Evolutionary conservation across 2,329 filamentous ascomycete genomes (phyloP).

Genomic region (Chalaropsis thielavioides): DNA sequence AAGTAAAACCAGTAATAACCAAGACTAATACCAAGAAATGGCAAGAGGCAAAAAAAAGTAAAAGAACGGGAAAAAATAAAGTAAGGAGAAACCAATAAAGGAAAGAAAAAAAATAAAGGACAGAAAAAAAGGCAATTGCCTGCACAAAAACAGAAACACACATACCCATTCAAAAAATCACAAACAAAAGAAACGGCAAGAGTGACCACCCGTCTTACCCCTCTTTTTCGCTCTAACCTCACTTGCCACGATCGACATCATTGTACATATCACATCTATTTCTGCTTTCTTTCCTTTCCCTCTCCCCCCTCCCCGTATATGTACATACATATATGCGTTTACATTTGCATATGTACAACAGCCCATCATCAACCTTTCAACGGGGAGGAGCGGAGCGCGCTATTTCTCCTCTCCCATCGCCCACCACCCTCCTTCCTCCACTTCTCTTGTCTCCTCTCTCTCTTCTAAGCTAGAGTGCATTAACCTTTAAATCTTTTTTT

Average conservation of each 20-base stretch:
- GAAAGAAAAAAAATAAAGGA: no score
- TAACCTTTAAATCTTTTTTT: background rate
- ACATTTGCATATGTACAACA: background rate
- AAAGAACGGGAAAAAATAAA: no score
- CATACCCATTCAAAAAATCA: no score
- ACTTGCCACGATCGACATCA: background rate
- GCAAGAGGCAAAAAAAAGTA: no score
- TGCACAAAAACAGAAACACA: no score
- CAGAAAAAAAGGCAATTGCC: no score
- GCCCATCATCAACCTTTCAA: background rate
- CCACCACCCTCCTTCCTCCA: background rate
- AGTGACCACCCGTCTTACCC: background rate
- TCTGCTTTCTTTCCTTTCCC: background rate
- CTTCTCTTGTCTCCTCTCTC: background rate
- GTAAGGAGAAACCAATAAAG: no score
- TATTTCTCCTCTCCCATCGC: background rate
- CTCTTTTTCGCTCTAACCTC: background rate
- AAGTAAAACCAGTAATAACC: no score
- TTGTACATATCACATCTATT: background rate
- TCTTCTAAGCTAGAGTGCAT: background rate
- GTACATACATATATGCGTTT: background rate
- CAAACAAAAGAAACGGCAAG: no score
- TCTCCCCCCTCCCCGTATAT: background rate
- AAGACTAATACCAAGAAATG: no score
- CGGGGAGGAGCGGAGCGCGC: constrained; percentile 3